Base-by-base conservation (phyloP, 768 basidiomycete genomes). In the Tulasnella calospora region DNA sequence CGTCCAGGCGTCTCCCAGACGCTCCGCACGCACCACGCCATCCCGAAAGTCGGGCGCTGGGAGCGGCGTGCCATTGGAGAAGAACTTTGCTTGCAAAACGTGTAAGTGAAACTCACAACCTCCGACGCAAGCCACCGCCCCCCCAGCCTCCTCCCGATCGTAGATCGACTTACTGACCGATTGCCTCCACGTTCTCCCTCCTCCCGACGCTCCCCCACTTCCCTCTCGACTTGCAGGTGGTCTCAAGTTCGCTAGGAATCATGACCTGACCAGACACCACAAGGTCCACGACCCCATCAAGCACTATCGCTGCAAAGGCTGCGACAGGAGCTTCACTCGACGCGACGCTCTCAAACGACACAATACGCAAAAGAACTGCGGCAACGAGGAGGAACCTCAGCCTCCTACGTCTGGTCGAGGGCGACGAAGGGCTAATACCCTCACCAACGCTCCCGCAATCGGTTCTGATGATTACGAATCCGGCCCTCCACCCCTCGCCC, bases 261-360 rank as follows among this genome's bases (percentile, higher is more conserved):
- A 81, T 47, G 80, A 81, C 74, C 47, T 81, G 44, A 78, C 71
- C 7, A 57, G 80, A 33, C 80, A 81, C 57, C 82, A 88, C 72
- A 89, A 89, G 81, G 84, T 92, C 51, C 93, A 94, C 70, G 76
- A 72, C 79, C 89, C 88, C 81, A 71, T 67, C 41, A 71, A 69
- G 44, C 46, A 36, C 41, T 78, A 73, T 57, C 30, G 72, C 21
- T 81, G 80, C 70, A 55, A 44, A 23, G 76, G 71, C 27, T 87
- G 86, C 82, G 83, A 82, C 81, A 84, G 84, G 70, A 81, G 83
- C 12, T 87, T 86, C 82, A 86, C 86, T 23, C 84, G 86, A 10
- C 84, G 85, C 23, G 86, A 87, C 81, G 86, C 86, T 0, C 79
- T 86, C 23, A 83, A 83, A 73, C 86, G 86, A 79, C 86, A 87